Conservation (phyloP, 129 eudicot genomes). For the Centella asiatica region DNA sequence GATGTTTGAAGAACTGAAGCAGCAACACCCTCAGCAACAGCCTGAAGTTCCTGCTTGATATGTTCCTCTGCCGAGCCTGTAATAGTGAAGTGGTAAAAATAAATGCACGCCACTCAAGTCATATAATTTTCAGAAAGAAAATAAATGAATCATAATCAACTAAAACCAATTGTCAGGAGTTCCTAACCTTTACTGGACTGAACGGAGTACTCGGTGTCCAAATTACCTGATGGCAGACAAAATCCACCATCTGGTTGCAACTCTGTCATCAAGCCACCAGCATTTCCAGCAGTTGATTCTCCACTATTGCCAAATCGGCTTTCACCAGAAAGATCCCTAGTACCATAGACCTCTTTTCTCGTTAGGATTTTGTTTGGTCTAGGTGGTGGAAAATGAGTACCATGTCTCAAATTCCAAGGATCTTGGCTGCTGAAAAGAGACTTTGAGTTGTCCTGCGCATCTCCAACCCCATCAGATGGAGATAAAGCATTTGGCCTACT, state of each 20-base stretch:
- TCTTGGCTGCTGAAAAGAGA: conserved; percentile 81
- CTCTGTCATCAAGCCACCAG: conserved; percentile 19
- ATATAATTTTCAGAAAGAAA: too few species aligned
- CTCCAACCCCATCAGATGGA: conserved; percentile 38
- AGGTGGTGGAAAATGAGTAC: conserved; percentile 74
- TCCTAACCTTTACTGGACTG: conserved; percentile 42
- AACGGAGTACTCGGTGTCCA: conserved; percentile 23
- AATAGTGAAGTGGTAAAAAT: conserved; percentile 8
- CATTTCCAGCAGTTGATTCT: conserved; percentile 27
- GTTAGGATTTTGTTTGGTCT: conserved; percentile 49
- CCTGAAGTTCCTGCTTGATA: conserved; percentile 91
- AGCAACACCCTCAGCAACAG: conserved; percentile 94
- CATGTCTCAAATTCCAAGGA: conserved; percentile 81
- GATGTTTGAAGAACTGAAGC: conserved; percentile 79
- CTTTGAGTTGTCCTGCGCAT: conserved; percentile 41
- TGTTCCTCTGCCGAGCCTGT: conserved; percentile 75
- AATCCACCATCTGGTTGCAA: conserved; percentile 31
- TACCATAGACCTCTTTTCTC: conserved; percentile 36
- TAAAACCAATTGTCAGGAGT: neutral
- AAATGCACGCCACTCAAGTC: conserved; percentile 1
- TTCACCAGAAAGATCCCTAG: conserved; percentile 29
- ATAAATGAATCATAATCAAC: neutral
- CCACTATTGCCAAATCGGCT: conserved; percentile 20
- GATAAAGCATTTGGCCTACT: conserved; percentile 17
- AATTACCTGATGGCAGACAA: conserved; percentile 31